These are phyloP conservation scores for Salmacisia buchloeana DNA, from an alignment of 1,284 basidiomycete genomes.

Conservation along the genomic window DNA sequence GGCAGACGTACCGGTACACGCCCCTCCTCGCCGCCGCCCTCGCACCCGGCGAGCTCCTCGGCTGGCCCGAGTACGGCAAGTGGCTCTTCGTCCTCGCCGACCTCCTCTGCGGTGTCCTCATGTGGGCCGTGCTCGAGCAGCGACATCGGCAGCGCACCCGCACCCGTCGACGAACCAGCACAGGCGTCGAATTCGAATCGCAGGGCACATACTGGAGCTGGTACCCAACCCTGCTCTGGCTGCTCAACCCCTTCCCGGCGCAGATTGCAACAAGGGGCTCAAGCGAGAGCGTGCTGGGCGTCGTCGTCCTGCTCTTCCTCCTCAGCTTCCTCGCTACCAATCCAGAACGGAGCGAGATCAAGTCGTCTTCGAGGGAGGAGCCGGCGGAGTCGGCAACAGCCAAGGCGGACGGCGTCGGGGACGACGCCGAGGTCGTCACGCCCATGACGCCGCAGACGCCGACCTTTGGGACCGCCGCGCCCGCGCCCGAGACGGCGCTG, in stretches of 20 bases:
- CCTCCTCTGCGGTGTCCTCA: conserved; percentile 70
- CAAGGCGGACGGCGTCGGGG: neutral
- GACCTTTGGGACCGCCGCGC: conserved; percentile 5
- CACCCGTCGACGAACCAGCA: neutral
- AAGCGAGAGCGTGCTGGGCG: conserved; percentile 79
- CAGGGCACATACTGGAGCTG: conserved; percentile 19
- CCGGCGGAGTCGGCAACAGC: neutral
- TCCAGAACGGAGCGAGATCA: conserved; percentile 10
- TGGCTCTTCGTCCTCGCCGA: conserved; percentile 81
- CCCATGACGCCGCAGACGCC: conserved; percentile 7
- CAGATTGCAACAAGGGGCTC: conserved; percentile 94
- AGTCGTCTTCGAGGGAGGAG: neutral
- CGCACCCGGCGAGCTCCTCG: conserved; percentile 66
- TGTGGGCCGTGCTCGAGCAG: conserved; percentile 62
- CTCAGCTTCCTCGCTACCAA: conserved; percentile 53
- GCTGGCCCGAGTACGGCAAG: conserved; percentile 66
- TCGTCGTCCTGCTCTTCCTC: conserved; percentile 73
- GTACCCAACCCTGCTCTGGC: conserved; percentile 59
- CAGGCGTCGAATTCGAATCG: conserved; percentile 14
- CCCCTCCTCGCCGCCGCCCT: conserved; percentile 80
- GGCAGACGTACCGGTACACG: conserved; percentile 93
- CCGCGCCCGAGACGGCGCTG: conserved; percentile 25
- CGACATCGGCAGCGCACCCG: conserved; percentile 7
- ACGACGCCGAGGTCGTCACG: neutral
- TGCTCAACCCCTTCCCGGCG: conserved; percentile 88